Base-by-base conservation (phyloP, 306 rosid species). In the Calophaca sinica region DNA sequence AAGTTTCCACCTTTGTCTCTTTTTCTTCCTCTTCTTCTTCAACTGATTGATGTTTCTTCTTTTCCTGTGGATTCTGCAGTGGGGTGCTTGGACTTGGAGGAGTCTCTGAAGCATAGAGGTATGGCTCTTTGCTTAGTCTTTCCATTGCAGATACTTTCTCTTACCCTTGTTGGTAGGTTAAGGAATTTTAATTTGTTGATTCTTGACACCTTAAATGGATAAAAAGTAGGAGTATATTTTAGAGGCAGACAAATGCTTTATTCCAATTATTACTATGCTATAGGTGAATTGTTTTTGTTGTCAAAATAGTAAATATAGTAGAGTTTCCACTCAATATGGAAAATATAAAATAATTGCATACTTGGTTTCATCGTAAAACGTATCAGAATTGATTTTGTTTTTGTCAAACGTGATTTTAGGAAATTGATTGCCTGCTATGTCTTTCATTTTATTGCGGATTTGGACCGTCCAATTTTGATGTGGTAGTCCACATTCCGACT, bases 51-150 rank as follows among this genome's bases (percentile, higher is more conserved):
- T 77, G 78, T 38, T 80, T 85, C 86, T 77, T 87, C 85, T 77
- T 87, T 29, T 79, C 81, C 9, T 71, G 77, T 53, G 83, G 75
- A 66, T 79, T 77, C 68, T 83, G 91, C 59, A 79, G 60, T 50
- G 93, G 91, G 32, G 89, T 87, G 28, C 78, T 79, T 76, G 90
- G 90, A 79, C 86, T 72, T 66, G 79, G 85, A 52, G 84, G 88
- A 72, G 75, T 72, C 57, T 84, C 87, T 76, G 58, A 70, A 3
- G 28, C 20, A 50, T 70, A 70, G 76, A 42, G 13, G 41, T 57
- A 9, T 48, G 81, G 46, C 48, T 82, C 78, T 13, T 46, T 76
- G 66, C 60, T 83, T 36, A 44, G 71, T 61, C 61, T 72, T 79
- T 86, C 89, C 92, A 91, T 91, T 55, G 72, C 26, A 70, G 89